Evolutionary conservation across 1,284 basidiomycete species (phyloP).

Genomic region (Tilletia walkeri): DNA sequence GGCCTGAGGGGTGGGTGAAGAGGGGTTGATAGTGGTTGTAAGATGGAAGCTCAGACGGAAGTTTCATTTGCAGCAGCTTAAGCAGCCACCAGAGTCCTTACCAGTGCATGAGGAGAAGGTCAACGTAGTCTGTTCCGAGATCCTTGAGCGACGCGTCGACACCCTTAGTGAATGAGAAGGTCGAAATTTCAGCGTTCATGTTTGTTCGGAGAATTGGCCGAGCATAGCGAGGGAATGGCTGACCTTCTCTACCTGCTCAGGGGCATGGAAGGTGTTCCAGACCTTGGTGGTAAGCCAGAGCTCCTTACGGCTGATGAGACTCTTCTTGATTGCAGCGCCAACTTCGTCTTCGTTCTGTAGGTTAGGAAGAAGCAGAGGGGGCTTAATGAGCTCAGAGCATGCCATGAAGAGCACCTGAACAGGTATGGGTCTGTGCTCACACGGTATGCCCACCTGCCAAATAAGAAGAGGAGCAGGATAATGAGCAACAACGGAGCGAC

Average conservation of each 20-base stretch:
- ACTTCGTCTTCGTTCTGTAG: conserved; percentile 77
- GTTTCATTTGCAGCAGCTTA: conserved; percentile 28
- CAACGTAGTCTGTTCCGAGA: conserved; percentile 72
- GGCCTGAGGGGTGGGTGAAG: background rate
- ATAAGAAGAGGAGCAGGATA: background rate
- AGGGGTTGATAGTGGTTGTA: too few species aligned
- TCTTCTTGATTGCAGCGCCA: conserved; percentile 72
- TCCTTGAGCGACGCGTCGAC: conserved; percentile 70
- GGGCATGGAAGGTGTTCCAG: conserved; percentile 69
- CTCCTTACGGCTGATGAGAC: conserved; percentile 71
- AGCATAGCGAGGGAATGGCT: background rate
- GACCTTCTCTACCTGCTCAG: conserved; percentile 42
- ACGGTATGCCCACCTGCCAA: background rate
- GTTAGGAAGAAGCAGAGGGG: conserved; percentile 39
- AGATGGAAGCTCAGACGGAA: too few species aligned
- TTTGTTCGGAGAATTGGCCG: conserved; percentile 16
- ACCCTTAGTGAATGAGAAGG: conserved; percentile 55
- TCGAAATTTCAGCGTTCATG: background rate
- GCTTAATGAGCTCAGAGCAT: conserved; percentile 3
- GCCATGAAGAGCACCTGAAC: background rate
- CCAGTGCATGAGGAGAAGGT: conserved; percentile 82
- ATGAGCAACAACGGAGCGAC: background rate
- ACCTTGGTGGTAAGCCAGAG: conserved; percentile 83
- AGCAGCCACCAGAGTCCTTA: conserved; percentile 41
- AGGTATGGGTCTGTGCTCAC: background rate